These are phyloP conservation scores for Mycena indigotica DNA, from an alignment of 768 basidiomycete genomes.

Conservation along the genomic window DNA sequence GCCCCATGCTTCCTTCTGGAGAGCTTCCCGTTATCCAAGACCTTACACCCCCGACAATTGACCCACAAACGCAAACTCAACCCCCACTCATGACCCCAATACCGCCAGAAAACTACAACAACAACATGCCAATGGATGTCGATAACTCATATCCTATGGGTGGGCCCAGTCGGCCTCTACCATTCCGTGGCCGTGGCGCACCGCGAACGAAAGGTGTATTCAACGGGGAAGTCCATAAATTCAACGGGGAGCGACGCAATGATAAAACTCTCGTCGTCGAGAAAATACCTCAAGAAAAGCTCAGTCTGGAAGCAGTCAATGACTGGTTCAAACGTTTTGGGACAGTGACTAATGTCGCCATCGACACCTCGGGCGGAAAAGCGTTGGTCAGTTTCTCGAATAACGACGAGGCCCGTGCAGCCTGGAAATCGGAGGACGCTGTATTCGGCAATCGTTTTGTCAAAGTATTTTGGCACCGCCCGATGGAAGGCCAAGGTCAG, in stretches of 20 bases:
- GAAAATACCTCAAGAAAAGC: slow-evolving; percentile 86
- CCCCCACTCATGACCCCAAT: slow-evolving; percentile 14
- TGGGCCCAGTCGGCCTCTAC: slow-evolving; percentile 30
- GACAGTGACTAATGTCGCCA: slow-evolving; percentile 87
- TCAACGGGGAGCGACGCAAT: slow-evolving; percentile 66
- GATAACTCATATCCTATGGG: slow-evolving; percentile 30
- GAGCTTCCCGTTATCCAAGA: slow-evolving; percentile 86
- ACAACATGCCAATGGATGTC: slow-evolving; percentile 31
- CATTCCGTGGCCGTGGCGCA: slow-evolving; percentile 43
- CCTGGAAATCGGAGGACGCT: slow-evolving; percentile 94
- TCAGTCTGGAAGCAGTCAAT: slow-evolving; percentile 77
- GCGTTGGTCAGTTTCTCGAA: slow-evolving; percentile 86
- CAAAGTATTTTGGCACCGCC: slow-evolving; percentile 94
- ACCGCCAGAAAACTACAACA: slow-evolving; percentile 14
- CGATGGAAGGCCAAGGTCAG: slow-evolving; percentile 88
- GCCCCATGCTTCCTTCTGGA: slow-evolving; percentile 52
- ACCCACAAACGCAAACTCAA: slow-evolving; percentile 31
- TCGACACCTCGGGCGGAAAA: slow-evolving; percentile 73
- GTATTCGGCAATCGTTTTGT: slow-evolving; percentile 94
- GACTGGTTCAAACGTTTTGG: slow-evolving; percentile 93
- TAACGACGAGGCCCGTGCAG: slow-evolving; percentile 82
- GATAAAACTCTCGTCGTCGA: slow-evolving; percentile 90
- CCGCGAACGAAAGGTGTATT: slow-evolving; percentile 61
- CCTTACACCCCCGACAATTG: slow-evolving; percentile 60
- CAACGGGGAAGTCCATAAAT: slow-evolving; percentile 62